These are phyloP conservation scores for Sechiopsis laciniata DNA, from an alignment of 306 rosid species.

Conservation along the genomic window DNA sequence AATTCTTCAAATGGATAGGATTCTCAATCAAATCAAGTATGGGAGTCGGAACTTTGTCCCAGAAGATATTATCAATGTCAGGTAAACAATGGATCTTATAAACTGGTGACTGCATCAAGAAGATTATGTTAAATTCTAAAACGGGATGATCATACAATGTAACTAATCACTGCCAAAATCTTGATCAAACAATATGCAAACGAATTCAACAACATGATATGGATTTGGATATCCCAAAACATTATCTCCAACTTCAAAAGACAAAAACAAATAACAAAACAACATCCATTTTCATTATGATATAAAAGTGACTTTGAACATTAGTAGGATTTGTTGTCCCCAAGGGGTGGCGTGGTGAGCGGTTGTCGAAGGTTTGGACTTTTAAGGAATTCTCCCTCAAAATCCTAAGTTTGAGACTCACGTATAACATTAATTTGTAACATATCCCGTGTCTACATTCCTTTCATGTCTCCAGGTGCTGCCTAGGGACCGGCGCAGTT, in stretches of 20 bases:
- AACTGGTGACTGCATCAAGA: slow-evolving; percentile 45
- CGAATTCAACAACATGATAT: not conserved
- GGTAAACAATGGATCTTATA: slow-evolving; percentile 43
- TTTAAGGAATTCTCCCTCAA: no score
- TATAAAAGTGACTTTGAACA: no score
- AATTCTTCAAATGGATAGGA: slow-evolving; percentile 83
- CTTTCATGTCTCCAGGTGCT: no score
- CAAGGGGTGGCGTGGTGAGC: no score
- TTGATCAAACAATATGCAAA: not conserved
- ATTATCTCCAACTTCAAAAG: not conserved
- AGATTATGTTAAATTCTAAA: not conserved
- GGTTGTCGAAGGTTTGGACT: no score
- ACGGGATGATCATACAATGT: not conserved
- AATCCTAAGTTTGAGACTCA: no score
- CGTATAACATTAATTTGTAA: no score
- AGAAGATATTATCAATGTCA: slow-evolving; percentile 47
- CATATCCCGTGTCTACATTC: no score
- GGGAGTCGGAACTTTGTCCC: slow-evolving; percentile 70
- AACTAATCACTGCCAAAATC: not conserved
- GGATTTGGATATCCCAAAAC: slow-evolving; percentile 5
- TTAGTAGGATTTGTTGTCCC: no score
- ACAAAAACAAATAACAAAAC: no score
- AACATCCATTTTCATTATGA: no score
- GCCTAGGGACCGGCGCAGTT: no score
- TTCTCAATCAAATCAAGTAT: slow-evolving; percentile 70